These are phyloP conservation scores for Colletotrichum navitas DNA, from an alignment of 2,329 filamentous ascomycete species.

Conservation along the genomic window DNA sequence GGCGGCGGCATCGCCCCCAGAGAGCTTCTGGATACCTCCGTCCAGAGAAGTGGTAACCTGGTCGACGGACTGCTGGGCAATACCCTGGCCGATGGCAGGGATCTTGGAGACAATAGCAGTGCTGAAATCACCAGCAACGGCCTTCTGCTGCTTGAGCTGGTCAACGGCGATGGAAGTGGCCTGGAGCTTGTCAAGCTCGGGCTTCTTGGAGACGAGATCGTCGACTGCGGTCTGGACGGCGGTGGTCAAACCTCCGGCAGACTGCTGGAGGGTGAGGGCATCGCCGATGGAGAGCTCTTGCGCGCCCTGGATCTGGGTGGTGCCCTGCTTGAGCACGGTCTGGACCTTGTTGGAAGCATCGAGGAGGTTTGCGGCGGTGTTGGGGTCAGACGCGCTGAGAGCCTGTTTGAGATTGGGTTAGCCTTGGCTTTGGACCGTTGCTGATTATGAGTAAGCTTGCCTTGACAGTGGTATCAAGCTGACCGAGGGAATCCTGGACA, in stretches of 20 bases:
- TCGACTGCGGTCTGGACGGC: constrained; percentile 45
- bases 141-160: constrained; percentile 46
- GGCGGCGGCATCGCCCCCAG: constrained; percentile 25
- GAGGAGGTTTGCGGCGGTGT: constrained; percentile 52
- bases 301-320: constrained; percentile 47
- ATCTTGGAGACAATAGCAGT: constrained; percentile 47
- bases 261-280: constrained; percentile 44
- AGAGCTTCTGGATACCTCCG: constrained; percentile 43
- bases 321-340: constrained; percentile 43
- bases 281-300: constrained; percentile 45
- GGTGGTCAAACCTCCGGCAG: constrained; percentile 43
- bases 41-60: constrained; percentile 45
- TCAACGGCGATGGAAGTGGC: constrained; percentile 45
- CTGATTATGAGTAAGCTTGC: background rate
- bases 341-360: constrained; percentile 45
- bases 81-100: constrained; percentile 47
- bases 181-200: constrained; percentile 47
- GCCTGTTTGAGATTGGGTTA: constrained; percentile 9
- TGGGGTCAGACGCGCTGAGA: constrained; percentile 63
- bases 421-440: background rate
- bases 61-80: constrained; percentile 47
- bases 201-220: constrained; percentile 46
- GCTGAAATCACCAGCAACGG: constrained; percentile 43
- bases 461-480: constrained; percentile 53
- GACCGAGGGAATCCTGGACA: constrained; percentile 70